These are phyloP conservation scores for Botryobasidium botryosum DNA, from an alignment of 768 basidiomycete species.

Conservation along the genomic window DNA sequence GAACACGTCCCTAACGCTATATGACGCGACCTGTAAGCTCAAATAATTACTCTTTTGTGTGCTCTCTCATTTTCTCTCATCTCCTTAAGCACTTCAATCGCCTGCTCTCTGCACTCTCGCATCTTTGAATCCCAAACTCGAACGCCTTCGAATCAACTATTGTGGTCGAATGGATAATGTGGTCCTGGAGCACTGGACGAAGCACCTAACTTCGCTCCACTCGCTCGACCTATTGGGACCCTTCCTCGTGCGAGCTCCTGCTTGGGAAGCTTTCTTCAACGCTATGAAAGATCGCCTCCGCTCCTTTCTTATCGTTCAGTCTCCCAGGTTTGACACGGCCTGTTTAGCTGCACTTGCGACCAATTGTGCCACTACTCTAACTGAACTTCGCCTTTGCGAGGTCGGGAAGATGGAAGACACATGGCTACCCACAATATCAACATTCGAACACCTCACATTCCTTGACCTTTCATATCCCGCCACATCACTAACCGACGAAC, in stretches of 20 bases:
- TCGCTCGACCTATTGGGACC: conserved; percentile 74
- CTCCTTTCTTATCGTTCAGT: conserved; percentile 67
- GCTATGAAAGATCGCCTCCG: conserved; percentile 39
- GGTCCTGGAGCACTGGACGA: conserved; percentile 41
- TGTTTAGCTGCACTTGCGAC: conserved; percentile 43
- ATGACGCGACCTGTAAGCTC: conserved; percentile 75
- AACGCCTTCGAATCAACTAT: conserved; percentile 59
- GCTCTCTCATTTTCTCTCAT: not conserved
- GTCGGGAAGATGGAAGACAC: conserved; percentile 51
- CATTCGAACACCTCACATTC: conserved; percentile 29
- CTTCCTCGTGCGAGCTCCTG: conserved; percentile 56
- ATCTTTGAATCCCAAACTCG: conserved; percentile 70
- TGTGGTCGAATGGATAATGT: conserved; percentile 67
- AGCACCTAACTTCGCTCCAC: conserved; percentile 44
- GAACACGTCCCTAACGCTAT: conserved; percentile 52
- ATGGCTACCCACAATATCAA: conserved; percentile 38
- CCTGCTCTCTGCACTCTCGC: conserved; percentile 53
- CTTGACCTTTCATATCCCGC: conserved; percentile 57
- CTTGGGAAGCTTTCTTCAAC: conserved; percentile 63
- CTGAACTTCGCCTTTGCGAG: conserved; percentile 63
- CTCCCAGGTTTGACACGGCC: conserved; percentile 64
- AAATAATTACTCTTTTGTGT: not conserved
- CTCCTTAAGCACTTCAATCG: conserved; percentile 41
- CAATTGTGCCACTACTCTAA: conserved; percentile 34
- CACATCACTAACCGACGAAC: conserved; percentile 35